A percentile compares a stretch with the other conserved stretches of the same genome.
Conservation (phyloP, 2,329 filamentous ascomycete species). For the Cladosporium halotolerans region DNA sequence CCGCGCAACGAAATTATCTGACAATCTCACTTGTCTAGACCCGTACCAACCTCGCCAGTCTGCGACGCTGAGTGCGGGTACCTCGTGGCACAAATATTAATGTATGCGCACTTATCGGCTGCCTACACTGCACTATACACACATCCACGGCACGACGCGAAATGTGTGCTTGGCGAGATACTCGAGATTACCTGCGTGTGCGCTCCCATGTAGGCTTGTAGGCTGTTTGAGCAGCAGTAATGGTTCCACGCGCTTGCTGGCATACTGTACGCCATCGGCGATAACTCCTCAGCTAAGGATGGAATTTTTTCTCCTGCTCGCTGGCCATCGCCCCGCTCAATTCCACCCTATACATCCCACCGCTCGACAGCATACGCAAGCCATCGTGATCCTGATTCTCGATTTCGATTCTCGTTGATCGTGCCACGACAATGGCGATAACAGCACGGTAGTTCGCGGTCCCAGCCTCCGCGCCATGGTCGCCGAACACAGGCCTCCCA, state of each 20-base stretch:
- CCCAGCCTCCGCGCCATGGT: neutral
- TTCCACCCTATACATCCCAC: neutral
- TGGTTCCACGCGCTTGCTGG: too few relatives aligned
- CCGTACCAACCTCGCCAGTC: too few relatives aligned
- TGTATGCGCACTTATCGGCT: too few relatives aligned
- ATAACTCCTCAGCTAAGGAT: slow-evolving; percentile 7
- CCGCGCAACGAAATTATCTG: slow-evolving; percentile 2
- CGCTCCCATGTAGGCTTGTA: too few relatives aligned
- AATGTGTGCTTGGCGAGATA: too few relatives aligned
- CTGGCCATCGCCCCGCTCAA: neutral
- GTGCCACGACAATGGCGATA: neutral
- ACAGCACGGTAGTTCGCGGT: too few relatives aligned
- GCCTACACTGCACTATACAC: too few relatives aligned
- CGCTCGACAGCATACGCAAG: slow-evolving; percentile 2
- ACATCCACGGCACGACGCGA: too few relatives aligned
- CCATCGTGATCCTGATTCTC: neutral
- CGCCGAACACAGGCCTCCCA: neutral
- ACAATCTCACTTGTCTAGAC: neutral
- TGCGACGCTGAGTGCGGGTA: too few relatives aligned
- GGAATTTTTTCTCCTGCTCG: neutral
- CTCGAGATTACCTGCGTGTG: too few relatives aligned
- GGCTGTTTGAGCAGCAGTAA: too few relatives aligned
- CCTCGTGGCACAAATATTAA: too few relatives aligned
- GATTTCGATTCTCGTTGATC: neutral
- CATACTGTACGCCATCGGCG: neutral